Evolutionary conservation across 352 stramenopile genomes (phyloP).

Genomic region (Thalassiosira livingstoniorum): DNA sequence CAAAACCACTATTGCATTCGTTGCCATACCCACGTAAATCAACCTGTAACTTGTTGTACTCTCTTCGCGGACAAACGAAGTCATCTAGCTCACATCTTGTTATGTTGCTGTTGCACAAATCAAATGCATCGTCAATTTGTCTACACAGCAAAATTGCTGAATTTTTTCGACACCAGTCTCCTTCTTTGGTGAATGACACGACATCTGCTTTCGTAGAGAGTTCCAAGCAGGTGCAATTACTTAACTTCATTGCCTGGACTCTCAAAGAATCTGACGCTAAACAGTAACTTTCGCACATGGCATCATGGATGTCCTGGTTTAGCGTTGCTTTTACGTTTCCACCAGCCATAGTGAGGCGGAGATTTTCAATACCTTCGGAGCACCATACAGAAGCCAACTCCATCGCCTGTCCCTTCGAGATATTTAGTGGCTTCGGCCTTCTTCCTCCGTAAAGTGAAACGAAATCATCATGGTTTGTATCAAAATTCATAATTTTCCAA

Average conservation of each 20-base stretch:
- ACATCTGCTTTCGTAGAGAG: constrained; percentile 19
- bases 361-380: neutral
- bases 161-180: constrained; percentile 35
- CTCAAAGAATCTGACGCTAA: constrained; percentile 32
- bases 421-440: constrained; percentile 20
- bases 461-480: constrained; percentile 20
- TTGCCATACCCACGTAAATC: neutral
- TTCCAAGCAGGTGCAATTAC: constrained; percentile 27
- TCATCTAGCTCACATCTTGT: constrained; percentile 15
- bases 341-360: constrained; percentile 8
- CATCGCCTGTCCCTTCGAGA: constrained; percentile 30
- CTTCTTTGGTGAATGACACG: constrained; percentile 23
- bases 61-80: constrained; percentile 19
- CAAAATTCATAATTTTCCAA: constrained; percentile 42
- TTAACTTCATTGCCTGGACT: constrained; percentile 4
- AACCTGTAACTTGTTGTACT: constrained; percentile 19
- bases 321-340: constrained; percentile 1
- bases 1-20: constrained; percentile 11
- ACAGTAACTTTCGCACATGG: constrained; percentile 36
- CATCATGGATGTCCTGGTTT: constrained; percentile 28
- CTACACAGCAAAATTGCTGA: constrained; percentile 14
- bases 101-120: neutral
- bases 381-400: constrained; percentile 33
- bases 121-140: neutral
- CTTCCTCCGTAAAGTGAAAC: constrained; percentile 12